Evolutionary conservation across 2,329 filamentous ascomycete species (phyloP).

Genomic region (Exutisphaerella laricina): DNA sequence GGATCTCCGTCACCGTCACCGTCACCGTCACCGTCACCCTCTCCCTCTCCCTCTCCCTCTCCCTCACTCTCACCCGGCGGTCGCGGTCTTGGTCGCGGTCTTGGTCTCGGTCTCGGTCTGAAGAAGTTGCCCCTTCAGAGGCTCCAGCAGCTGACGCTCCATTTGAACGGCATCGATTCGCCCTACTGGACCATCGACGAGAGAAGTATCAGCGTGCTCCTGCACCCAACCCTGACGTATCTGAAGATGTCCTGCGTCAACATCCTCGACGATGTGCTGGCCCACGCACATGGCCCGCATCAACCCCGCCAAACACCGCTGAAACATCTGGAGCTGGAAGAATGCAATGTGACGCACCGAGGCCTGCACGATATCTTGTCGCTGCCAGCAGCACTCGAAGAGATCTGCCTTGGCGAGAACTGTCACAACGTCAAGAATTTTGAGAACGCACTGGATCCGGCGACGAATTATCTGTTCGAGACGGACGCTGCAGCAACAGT

Average conservation of each 20-base stretch:
- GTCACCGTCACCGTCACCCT: too few species aligned
- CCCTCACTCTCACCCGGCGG: too few species aligned
- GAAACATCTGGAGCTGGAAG: conserved; percentile 19
- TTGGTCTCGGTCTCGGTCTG: too few species aligned
- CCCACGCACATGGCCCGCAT: neutral
- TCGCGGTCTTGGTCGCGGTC: too few species aligned
- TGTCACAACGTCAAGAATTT: conserved; percentile 20
- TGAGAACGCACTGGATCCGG: conserved; percentile 10
- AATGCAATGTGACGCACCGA: conserved; percentile 20
- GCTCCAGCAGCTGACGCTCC: conserved; percentile 18
- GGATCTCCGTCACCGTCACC: neutral
- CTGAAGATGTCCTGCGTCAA: conserved; percentile 25
- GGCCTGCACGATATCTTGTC: conserved; percentile 20
- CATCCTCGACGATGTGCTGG: conserved; percentile 11
- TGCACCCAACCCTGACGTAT: conserved; percentile 13
- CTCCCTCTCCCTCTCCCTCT: too few species aligned
- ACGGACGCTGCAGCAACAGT: conserved; percentile 11
- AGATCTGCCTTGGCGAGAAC: conserved; percentile 19
- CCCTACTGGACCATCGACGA: conserved; percentile 22
- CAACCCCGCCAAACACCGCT: conserved; percentile 8
- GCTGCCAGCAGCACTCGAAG: conserved; percentile 17
- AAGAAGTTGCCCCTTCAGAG: conserved; percentile 15
- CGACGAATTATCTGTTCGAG: conserved; percentile 19
- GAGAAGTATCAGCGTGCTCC: conserved; percentile 14
- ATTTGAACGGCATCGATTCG: conserved; percentile 20